Conservation (phyloP, 345 rosid species). For the Populus euphratica region DNA sequence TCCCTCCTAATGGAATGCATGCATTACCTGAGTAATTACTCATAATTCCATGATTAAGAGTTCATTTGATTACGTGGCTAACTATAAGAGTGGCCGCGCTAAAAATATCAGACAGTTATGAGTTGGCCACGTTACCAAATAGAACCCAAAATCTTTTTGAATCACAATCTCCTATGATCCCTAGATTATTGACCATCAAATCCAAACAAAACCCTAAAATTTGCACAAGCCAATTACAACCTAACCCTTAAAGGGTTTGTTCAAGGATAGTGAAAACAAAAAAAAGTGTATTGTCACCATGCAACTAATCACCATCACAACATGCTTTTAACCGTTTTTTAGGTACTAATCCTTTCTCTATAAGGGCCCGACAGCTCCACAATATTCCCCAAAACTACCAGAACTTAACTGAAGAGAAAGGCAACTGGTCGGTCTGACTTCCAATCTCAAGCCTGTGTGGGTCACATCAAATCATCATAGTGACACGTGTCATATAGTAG, state of each 20-base stretch:
- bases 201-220: background rate
- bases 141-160: too few relatives aligned
- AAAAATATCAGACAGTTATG: too few relatives aligned
- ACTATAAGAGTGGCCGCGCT: too few relatives aligned
- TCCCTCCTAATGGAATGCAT: too few relatives aligned
- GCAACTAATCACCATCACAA: too few relatives aligned
- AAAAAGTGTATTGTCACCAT: background rate
- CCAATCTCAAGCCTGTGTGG: background rate
- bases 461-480: too few relatives aligned
- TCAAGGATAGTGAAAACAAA: background rate
- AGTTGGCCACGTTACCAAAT: too few relatives aligned
- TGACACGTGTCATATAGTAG: background rate
- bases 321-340: conserved; percentile 14
- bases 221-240: background rate
- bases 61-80: too few relatives aligned
- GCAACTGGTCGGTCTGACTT: background rate
- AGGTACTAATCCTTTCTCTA: conserved; percentile 15
- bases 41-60: too few relatives aligned
- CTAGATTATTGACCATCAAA: background rate
- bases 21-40: too few relatives aligned
- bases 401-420: background rate
- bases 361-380: background rate
- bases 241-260: background rate
- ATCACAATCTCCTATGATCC: too few relatives aligned
- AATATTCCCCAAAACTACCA: background rate